phyloP scores from a whole-genome alignment of 495 filamentous ascomycete genomes.

The Pyrenula aspistea region DNA sequence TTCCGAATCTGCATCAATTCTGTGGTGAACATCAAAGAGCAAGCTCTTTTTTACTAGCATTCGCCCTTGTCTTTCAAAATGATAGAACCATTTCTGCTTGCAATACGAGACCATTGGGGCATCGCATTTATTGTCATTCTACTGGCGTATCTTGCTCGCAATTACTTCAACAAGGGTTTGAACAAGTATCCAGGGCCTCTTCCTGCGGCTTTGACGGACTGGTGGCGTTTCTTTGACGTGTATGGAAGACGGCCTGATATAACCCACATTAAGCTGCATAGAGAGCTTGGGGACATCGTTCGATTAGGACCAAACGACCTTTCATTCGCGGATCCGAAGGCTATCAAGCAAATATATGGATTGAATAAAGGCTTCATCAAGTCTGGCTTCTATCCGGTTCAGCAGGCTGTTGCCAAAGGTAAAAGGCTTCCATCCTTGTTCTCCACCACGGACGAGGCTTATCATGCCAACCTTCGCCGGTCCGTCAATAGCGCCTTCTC shows the following conservation, averaged over 20 bases:
- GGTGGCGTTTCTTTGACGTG: slow-evolving; percentile 59
- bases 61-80: neutral
- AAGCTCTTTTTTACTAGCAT: no score
- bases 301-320: slow-evolving; percentile 56
- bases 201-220: slow-evolving; percentile 56
- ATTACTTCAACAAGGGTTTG: slow-evolving; percentile 46
- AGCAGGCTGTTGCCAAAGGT: slow-evolving; percentile 52
- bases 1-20: no score
- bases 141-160: slow-evolving; percentile 32
- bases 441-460: slow-evolving; percentile 61
- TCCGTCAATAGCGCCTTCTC: slow-evolving; percentile 63
- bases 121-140: neutral
- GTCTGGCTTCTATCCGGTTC: slow-evolving; percentile 63
- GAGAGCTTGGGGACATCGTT: slow-evolving; percentile 59
- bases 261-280: slow-evolving; percentile 55
- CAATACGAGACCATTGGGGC: neutral
- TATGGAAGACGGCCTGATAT: slow-evolving; percentile 47
- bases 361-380: slow-evolving; percentile 75
- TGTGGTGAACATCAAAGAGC: no score
- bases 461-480: slow-evolving; percentile 57
- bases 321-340: slow-evolving; percentile 54
- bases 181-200: slow-evolving; percentile 54
- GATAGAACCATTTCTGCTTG: neutral
- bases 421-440: slow-evolving; percentile 61
- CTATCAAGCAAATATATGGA: slow-evolving; percentile 65